Conservation (phyloP, 345 rosid species). For the Alliaria petiolata region DNA sequence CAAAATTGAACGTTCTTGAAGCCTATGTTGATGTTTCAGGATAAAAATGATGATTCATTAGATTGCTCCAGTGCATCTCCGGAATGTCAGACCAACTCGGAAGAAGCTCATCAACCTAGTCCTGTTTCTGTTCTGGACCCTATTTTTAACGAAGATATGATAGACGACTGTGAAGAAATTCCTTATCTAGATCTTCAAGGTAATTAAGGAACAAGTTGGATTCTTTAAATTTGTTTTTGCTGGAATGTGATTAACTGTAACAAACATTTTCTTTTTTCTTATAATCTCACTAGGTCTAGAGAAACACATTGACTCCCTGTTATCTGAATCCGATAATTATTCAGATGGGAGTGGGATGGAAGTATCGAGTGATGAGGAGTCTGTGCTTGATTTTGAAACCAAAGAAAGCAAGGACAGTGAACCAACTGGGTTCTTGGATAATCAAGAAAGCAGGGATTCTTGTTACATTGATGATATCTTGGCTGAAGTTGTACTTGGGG, state of each 20-base stretch:
- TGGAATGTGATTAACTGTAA: neutral
- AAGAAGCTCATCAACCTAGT: conserved; percentile 63
- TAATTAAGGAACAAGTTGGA: conserved; percentile 22
- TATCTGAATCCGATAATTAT: conserved; percentile 50
- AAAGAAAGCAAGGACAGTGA: conserved; percentile 38
- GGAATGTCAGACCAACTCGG: conserved; percentile 45
- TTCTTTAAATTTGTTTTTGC: neutral
- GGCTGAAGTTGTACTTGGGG: conserved; percentile 49
- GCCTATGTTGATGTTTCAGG: conserved; percentile 30
- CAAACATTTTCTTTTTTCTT: neutral
- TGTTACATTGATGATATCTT: conserved; percentile 64
- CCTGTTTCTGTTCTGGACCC: conserved; percentile 83
- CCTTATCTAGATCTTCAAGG: conserved; percentile 35
- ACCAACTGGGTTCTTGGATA: conserved; percentile 12
- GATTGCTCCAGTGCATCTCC: conserved; percentile 38
- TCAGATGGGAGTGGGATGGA: conserved; percentile 52
- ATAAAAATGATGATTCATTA: conserved; percentile 41
- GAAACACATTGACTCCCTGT: conserved; percentile 44
- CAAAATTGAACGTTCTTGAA: conserved; percentile 3
- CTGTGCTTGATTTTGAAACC: conserved; percentile 4
- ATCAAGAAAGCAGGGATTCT: conserved; percentile 52
- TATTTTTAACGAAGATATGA: conserved; percentile 31
- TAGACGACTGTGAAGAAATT: conserved; percentile 32
- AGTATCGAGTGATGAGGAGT: conserved; percentile 61
- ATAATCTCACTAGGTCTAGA: conserved; percentile 34